Evolutionary conservation across 1,284 basidiomycete genomes (phyloP), one percentile per base, ranked within the genome.

Genomic region (Puccinia brachypodii): DNA sequence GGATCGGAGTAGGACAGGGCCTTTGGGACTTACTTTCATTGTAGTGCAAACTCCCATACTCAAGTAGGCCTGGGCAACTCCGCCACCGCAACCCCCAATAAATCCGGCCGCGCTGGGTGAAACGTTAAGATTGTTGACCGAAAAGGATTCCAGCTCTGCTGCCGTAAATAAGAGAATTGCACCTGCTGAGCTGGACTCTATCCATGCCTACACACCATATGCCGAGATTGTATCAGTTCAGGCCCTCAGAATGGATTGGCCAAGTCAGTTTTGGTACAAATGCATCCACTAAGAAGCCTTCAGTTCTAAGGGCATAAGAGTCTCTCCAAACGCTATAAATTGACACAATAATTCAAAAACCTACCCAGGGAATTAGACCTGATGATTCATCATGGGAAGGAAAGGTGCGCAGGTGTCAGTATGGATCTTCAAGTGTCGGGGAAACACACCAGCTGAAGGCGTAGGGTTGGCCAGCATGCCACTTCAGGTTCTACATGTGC

Each of bases 1-100:
- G 31, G 16, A 60, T 68, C 50, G 25, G 16, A 38, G 44, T 11
- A 38, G n/a, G 28, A 71, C 19, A 14, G 7, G 14, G 3, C 9
- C 56, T 42, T 42, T 31, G 22, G 36, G n/a, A 56, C 58, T 73
- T 36, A 66, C 78, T 62, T 81, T 81, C 78, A 81, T 81, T 9
- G 78, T 81, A 22, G 78, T 81, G 56, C 78, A 73, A 50, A 81
- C 56, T 11, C 78, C 78, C 78, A 81, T 81, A 50, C 31, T 81
- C 42, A 81, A 33, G 28, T 81, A 81, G 47, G 78, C 78, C 47
- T 81, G 78, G 33, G 78, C 71, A 28, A 81, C 60, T 16, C 78
- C 78, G 25, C 78, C 78, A 42, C 78, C 78, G 38, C 78, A 81
- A 0, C 78, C 78, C n/a, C 78, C 78, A 42, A 81, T 73, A 33